Evolutionary conservation across 2,329 filamentous ascomycete genomes (phyloP).

Genomic region (Arthrocladium fulminans): DNA sequence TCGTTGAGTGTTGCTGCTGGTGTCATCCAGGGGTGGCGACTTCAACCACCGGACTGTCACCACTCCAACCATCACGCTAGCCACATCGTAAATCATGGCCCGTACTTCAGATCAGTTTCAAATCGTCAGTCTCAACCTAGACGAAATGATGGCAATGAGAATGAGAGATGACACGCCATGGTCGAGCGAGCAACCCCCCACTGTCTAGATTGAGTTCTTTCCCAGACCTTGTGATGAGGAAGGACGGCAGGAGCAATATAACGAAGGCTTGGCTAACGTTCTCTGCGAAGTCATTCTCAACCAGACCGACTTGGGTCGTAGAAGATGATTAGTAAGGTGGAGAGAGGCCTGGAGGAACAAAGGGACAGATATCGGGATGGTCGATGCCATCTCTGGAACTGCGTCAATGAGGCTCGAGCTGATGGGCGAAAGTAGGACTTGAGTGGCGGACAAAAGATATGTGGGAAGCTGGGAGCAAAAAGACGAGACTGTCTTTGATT

Average conservation of each 20-base stretch:
- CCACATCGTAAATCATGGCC: slow-evolving; percentile 42
- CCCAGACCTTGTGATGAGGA: slow-evolving; percentile 47
- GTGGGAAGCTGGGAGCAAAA: too few species aligned
- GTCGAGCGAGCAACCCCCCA: too few species aligned
- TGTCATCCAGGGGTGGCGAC: slow-evolving; percentile 45
- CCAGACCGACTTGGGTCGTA: slow-evolving; percentile 43
- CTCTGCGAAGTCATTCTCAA: slow-evolving; percentile 41
- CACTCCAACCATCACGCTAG: slow-evolving; percentile 42
- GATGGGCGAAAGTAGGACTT: too few species aligned
- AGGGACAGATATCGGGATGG: slow-evolving; percentile 33
- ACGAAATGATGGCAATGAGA: too few species aligned
- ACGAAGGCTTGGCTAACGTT: slow-evolving; percentile 47
- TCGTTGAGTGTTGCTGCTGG: slow-evolving; percentile 51
- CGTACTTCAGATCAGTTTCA: too few species aligned
- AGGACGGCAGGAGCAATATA: slow-evolving; percentile 44
- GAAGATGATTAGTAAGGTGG: slow-evolving; percentile 46
- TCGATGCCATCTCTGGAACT: slow-evolving; percentile 11
- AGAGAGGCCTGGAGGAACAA: slow-evolving; percentile 48
- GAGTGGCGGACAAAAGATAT: too few species aligned
- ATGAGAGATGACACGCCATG: too few species aligned
- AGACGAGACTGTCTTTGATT: too few species aligned
- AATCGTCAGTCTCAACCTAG: too few species aligned
- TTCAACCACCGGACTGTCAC: slow-evolving; percentile 38
- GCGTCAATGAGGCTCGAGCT: too few species aligned
- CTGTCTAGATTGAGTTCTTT: slow-evolving; percentile 42